Conservation (phyloP, 805 yeast genomes). For the Wickerhamomyces sydowiorum region DNA sequence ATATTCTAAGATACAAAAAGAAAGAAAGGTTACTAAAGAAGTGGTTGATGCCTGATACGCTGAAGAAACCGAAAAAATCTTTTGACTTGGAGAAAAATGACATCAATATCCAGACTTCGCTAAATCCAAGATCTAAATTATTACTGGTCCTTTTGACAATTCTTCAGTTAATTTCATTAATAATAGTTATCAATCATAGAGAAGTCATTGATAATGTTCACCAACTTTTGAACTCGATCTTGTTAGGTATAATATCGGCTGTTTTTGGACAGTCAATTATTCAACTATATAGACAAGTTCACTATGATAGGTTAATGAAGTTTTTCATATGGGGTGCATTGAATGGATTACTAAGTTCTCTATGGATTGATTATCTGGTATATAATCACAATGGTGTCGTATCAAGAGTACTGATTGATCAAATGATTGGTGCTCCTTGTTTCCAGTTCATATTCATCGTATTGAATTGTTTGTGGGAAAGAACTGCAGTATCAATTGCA, state of each 20-base stretch:
- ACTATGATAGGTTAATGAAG: constrained; percentile 26
- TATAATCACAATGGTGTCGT: constrained; percentile 28
- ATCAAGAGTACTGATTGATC: constrained; percentile 45
- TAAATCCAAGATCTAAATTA: constrained; percentile 5
- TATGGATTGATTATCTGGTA: constrained; percentile 49
- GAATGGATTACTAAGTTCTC: constrained; percentile 47
- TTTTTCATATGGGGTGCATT: constrained; percentile 56
- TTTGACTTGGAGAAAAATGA: constrained; percentile 8
- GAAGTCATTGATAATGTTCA: constrained; percentile 18
- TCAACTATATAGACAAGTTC: constrained; percentile 17
- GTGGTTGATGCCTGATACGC: neutral
- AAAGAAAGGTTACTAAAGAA: too few species aligned
- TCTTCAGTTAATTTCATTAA: constrained; percentile 5
- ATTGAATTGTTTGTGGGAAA: constrained; percentile 52
- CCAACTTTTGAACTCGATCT: constrained; percentile 18
- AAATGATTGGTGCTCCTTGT: constrained; percentile 45
- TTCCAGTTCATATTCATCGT: constrained; percentile 48
- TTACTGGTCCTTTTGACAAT: constrained; percentile 7
- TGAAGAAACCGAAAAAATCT: neutral
- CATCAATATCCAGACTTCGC: neutral
- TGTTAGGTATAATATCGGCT: constrained; percentile 19
- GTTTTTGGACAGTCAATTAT: constrained; percentile 19
- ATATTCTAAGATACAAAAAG: too few species aligned
- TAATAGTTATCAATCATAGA: constrained; percentile 13
- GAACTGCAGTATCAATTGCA: constrained; percentile 27